Evolutionary conservation across 148 eudicot species (phyloP).

Genomic region (Rhododendron molle): DNA sequence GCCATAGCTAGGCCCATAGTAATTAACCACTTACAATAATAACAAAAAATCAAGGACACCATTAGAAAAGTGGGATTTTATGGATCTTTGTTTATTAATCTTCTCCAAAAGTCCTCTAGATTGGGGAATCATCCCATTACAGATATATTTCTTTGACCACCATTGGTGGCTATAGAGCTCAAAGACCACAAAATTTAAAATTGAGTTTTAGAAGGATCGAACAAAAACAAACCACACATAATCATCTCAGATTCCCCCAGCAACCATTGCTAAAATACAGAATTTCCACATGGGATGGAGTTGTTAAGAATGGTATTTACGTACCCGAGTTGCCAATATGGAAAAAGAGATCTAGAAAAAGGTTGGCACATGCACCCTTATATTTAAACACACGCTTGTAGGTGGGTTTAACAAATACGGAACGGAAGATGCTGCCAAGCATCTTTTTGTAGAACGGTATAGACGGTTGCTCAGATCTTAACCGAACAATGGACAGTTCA

Average conservation of each 20-base stretch:
- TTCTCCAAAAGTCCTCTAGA: neutral
- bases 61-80: neutral
- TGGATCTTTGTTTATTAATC: neutral
- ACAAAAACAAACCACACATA: neutral
- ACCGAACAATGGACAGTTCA: too few relatives aligned
- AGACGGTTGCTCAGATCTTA: too few relatives aligned
- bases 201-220: neutral
- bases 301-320: neutral
- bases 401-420: neutral
- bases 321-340: neutral
- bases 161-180: neutral
- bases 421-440: neutral
- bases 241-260: neutral
- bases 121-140: neutral
- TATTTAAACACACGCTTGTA: neutral
- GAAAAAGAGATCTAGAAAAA: neutral
- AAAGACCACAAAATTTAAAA: neutral
- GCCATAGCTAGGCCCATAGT: neutral
- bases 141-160: slow-evolving; percentile 6
- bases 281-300: neutral
- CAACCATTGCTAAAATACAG: neutral
- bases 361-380: neutral
- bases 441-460: too few relatives aligned
- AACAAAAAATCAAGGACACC: neutral
- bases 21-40: neutral